Conservation (phyloP, 148 eudicot species). For the Fallopia convolvulus region DNA sequence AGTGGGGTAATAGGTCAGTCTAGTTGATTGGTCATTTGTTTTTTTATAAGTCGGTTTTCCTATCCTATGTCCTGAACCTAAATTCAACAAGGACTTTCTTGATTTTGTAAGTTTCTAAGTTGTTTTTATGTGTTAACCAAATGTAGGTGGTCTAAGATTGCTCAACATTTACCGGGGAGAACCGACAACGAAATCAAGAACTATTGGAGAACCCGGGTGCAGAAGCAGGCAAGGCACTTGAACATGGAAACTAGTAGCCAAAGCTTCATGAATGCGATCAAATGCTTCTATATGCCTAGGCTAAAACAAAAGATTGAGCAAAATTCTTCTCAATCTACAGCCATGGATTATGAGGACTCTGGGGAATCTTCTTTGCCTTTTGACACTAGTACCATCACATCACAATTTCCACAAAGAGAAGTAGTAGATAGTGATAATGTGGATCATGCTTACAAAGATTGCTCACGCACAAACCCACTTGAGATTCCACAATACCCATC, state of each 20-base stretch:
- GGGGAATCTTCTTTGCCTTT: background rate
- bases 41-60: background rate
- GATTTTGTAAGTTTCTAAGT: background rate
- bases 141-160: slow-evolving; percentile 66
- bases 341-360: slow-evolving; percentile 6
- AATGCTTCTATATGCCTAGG: slow-evolving; percentile 56
- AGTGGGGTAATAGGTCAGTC: slow-evolving; percentile 68
- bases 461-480: slow-evolving; percentile 2
- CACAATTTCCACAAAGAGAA: background rate
- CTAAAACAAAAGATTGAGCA: slow-evolving; percentile 51
- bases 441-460: background rate
- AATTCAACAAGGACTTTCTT: no score
- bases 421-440: background rate
- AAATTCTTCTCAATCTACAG: slow-evolving; percentile 14
- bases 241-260: slow-evolving; percentile 56
- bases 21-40: background rate
- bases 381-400: background rate
- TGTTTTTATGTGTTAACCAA: no score
- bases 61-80: background rate
- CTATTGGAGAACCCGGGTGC: slow-evolving; percentile 76
- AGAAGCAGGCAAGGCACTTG: slow-evolving; percentile 58
- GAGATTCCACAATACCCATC: slow-evolving; percentile 1
- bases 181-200: slow-evolving; percentile 67
- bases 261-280: slow-evolving; percentile 41
- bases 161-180: slow-evolving; percentile 60